Evolutionary conservation across 2,329 filamentous ascomycete genomes (phyloP).

Genomic region (Microdochium paspali): DNA sequence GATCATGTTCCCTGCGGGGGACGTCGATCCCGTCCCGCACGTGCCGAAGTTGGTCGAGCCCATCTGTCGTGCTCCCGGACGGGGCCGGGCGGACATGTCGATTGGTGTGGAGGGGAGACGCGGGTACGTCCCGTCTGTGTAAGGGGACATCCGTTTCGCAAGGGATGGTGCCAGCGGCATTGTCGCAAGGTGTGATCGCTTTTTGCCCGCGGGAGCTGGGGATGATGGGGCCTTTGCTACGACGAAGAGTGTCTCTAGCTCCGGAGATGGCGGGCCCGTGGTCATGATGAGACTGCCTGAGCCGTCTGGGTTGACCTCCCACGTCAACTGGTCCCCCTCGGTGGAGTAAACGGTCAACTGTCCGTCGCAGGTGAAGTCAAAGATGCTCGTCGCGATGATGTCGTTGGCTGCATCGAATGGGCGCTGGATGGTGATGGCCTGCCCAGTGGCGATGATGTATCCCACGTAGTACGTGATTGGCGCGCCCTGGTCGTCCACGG

Average conservation of each 20-base stretch:
- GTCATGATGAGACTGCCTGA: neutral
- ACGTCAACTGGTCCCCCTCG: neutral
- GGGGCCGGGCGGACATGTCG: neutral
- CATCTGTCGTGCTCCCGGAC: neutral
- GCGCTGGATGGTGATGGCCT: too few species aligned
- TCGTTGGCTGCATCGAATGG: too few species aligned
- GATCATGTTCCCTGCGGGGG: neutral
- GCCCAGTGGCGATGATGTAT: too few species aligned
- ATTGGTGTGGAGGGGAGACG: neutral
- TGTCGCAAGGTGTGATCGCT: neutral
- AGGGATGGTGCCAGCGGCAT: neutral
- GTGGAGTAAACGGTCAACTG: neutral
- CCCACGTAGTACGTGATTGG: too few species aligned
- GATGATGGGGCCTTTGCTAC: neutral
- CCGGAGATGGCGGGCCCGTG: neutral
- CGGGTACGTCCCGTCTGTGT: neutral
- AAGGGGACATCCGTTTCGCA: neutral
- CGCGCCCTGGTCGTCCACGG: too few species aligned
- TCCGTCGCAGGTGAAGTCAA: neutral
- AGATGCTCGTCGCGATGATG: neutral
- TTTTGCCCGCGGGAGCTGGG: neutral
- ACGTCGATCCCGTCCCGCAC: neutral
- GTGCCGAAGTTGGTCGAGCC: neutral
- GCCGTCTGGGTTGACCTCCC: neutral
- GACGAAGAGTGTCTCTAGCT: neutral